Evolutionary conservation across 2,329 filamentous ascomycete genomes (phyloP).

Genomic region (Colletotrichum higginsianum): DNA sequence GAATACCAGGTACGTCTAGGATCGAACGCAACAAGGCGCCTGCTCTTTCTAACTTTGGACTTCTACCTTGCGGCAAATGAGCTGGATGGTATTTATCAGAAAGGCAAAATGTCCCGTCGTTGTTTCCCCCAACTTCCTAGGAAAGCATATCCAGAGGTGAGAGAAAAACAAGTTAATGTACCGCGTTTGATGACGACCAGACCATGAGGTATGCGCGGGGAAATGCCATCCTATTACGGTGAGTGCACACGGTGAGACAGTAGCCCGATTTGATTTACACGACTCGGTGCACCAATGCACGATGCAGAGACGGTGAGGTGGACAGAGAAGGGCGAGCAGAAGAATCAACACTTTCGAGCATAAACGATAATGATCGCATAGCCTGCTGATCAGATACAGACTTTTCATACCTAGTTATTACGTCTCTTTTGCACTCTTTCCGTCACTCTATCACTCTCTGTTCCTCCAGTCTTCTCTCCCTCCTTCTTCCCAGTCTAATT

Average conservation of each 20-base stretch:
- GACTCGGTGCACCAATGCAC: constrained; percentile 19
- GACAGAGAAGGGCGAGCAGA: constrained; percentile 6
- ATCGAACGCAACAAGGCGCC: not conserved
- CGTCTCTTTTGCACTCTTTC: too few species aligned
- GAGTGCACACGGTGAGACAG: constrained; percentile 30
- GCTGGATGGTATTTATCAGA: constrained; percentile 4
- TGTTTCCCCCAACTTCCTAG: not conserved
- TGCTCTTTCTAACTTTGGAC: not conserved
- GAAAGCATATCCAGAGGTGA: not conserved
- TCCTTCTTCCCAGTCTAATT: not conserved
- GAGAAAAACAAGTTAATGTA: not conserved
- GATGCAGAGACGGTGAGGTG: constrained; percentile 26
- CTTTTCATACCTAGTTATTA: constrained; percentile 17
- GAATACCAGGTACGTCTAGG: not conserved
- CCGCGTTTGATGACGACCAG: constrained; percentile 23
- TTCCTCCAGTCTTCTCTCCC: not conserved
- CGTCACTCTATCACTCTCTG: constrained; percentile 14
- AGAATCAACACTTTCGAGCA: constrained; percentile 5
- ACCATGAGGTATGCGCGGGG: constrained; percentile 27
- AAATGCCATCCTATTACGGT: constrained; percentile 18
- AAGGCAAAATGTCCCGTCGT: not conserved
- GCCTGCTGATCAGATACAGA: constrained; percentile 33
- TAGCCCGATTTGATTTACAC: constrained; percentile 15
- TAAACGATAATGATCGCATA: constrained; percentile 18
- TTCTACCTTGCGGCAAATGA: not conserved